Evolutionary conservation across 2,329 filamentous ascomycete species (phyloP).

Genomic region (Penicillium sp.): DNA sequence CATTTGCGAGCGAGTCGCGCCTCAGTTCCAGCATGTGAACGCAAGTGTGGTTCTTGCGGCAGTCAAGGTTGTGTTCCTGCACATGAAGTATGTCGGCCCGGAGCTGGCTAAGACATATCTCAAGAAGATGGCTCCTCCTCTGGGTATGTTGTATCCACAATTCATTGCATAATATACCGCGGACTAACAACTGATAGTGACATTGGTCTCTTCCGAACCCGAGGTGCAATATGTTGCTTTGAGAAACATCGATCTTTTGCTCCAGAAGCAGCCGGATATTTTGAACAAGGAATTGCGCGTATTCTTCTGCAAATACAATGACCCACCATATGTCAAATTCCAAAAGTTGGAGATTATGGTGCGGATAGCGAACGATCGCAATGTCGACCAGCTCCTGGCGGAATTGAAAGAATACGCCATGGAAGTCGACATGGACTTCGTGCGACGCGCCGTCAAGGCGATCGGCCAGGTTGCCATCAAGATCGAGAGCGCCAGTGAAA

Average conservation of each 20-base stretch:
- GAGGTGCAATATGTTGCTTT: conserved; percentile 98
- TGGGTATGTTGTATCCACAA: conserved; percentile 60
- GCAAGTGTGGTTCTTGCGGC: conserved; percentile 95
- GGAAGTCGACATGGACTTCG: conserved; percentile 99
- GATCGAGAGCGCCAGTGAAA: conserved; percentile 91
- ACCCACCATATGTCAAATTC: conserved; percentile 95
- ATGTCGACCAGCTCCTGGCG: conserved; percentile 89
- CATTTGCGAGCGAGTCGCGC: conserved; percentile 92
- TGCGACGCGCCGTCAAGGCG: conserved; percentile 87
- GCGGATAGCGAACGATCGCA: conserved; percentile 94
- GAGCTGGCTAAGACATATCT: conserved; percentile 82
- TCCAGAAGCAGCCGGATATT: conserved; percentile 95
- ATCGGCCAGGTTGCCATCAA: conserved; percentile 99
- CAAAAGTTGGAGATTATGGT: conserved; percentile 99
- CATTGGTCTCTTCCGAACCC: conserved; percentile 88
- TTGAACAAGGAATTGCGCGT: conserved; percentile 96
- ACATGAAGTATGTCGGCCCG: conserved; percentile 81
- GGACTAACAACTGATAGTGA: conserved; percentile 62
- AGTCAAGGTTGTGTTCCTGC: conserved; percentile 95
- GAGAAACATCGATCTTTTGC: conserved; percentile 89
- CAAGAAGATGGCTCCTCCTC: conserved; percentile 97
- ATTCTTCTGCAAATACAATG: conserved; percentile 99
- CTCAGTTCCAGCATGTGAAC: conserved; percentile 98
- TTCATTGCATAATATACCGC: background rate
- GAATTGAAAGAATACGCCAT: conserved; percentile 97